Percentiles rank a stretch among this genome's conserved stretches.
Conservation (phyloP, 306 rosid species). For the Adenanthera pavonina region DNA sequence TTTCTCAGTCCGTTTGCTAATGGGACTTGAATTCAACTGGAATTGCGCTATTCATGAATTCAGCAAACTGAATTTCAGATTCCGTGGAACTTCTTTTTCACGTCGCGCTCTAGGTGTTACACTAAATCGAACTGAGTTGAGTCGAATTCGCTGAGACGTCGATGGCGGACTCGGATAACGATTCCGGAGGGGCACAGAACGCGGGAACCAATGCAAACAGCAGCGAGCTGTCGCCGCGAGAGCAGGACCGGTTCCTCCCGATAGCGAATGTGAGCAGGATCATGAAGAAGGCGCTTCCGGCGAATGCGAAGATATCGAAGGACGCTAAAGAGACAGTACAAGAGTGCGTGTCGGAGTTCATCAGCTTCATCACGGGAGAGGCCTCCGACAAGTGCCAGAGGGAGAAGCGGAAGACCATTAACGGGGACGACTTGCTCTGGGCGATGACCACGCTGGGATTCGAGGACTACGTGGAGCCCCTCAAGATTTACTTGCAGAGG, state of each 20-base stretch:
- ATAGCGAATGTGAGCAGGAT: conserved; percentile 77
- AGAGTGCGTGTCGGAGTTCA: conserved; percentile 78
- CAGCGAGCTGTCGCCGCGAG: conserved; percentile 58
- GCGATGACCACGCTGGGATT: conserved; percentile 76
- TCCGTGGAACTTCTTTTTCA: not conserved
- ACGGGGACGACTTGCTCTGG: conserved; percentile 78
- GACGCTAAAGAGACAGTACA: conserved; percentile 78
- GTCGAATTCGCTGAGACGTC: not conserved
- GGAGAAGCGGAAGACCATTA: conserved; percentile 75
- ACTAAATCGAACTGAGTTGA: conserved; percentile 1
- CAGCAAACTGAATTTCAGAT: not conserved
- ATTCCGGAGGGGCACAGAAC: conserved; percentile 53
- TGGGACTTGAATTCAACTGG: not conserved
- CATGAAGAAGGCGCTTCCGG: conserved; percentile 76
- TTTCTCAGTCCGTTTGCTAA: not conserved
- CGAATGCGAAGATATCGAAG: conserved; percentile 77
- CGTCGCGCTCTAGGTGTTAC: not conserved
- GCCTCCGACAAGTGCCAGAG: conserved; percentile 79
- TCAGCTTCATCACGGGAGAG: conserved; percentile 76
- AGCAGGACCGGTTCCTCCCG: conserved; percentile 70
- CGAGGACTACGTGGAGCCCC: conserved; percentile 72
- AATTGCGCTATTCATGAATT: not conserved
- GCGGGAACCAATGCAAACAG: conserved; percentile 11
- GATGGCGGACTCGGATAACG: conserved; percentile 77
- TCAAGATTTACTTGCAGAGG: conserved; percentile 63